A percentile compares a stretch with the other conserved stretches of the same genome.
These are phyloP conservation scores for Metschnikowia cubensis DNA, from an alignment of 805 yeast genomes.

Conservation along the genomic window DNA sequence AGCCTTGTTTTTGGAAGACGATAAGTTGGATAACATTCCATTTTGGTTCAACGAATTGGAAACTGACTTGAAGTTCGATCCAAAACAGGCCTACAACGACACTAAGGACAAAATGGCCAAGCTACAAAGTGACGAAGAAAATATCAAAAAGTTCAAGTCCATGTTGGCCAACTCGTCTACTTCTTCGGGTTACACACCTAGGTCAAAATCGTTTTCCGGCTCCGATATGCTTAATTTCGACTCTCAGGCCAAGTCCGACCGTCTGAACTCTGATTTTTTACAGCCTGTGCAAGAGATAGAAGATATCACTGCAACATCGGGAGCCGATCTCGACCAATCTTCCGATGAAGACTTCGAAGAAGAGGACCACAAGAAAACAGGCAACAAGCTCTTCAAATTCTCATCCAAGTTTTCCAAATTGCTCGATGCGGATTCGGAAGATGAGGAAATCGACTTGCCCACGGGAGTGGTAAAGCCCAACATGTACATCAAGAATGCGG, in stretches of 20 bases:
- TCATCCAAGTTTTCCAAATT: slow-evolving; percentile 35
- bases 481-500: slow-evolving; percentile 75
- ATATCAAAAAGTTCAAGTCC: slow-evolving; percentile 38
- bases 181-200: slow-evolving; percentile 26
- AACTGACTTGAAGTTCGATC: slow-evolving; percentile 51
- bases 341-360: slow-evolving; percentile 34
- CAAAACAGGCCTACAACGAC: slow-evolving; percentile 73
- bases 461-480: slow-evolving; percentile 86
- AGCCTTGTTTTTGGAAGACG: slow-evolving; percentile 82
- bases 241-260: slow-evolving; percentile 4
- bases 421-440: slow-evolving; percentile 75
- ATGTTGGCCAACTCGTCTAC: slow-evolving; percentile 31
- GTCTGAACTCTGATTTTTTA: slow-evolving; percentile 4
- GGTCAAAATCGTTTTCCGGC: slow-evolving; percentile 40
- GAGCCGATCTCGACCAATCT: slow-evolving; percentile 23
- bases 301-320: slow-evolving; percentile 15
- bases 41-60: slow-evolving; percentile 94
- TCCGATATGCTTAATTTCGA: slow-evolving; percentile 21
- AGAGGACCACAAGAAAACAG: slow-evolving; percentile 11
- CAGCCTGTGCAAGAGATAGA: slow-evolving; percentile 13
- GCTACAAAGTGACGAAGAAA: slow-evolving; percentile 44
- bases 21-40: slow-evolving; percentile 83
- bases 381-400: slow-evolving; percentile 22
- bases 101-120: slow-evolving; percentile 51
- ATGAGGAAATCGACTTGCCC: slow-evolving; percentile 76